Evolutionary conservation across 2,329 filamentous ascomycete genomes (phyloP).

Genomic region (Ceratocystis albifundus): DNA sequence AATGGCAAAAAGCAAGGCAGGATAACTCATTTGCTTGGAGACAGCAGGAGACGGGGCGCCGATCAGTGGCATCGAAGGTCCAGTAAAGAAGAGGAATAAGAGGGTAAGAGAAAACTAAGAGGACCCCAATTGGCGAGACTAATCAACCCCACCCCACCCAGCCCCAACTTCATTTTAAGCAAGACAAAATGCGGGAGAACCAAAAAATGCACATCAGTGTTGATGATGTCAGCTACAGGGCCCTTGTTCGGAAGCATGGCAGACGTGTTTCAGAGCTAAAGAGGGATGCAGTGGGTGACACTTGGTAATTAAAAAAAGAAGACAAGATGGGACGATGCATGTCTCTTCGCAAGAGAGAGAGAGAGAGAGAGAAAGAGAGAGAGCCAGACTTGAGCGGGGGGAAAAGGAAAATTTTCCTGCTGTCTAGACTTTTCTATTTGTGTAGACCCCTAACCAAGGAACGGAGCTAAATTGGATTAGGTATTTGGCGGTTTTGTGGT

Average conservation of each 20-base stretch:
- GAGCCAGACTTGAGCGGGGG: not conserved
- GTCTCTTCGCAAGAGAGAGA: not conserved
- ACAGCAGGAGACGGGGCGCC: not conserved
- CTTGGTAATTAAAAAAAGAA: conserved; percentile 8
- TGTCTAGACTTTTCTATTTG: not conserved
- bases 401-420: too few relatives aligned
- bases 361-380: not conserved
- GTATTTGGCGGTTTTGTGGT: not conserved
- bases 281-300: conserved; percentile 5
- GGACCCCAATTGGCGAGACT: not conserved
- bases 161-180: not conserved
- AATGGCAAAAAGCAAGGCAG: not conserved
- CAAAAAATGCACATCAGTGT: not conserved
- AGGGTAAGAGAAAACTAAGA: not conserved
- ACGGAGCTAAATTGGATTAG: too few relatives aligned
- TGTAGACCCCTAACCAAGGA: not conserved
- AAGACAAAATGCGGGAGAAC: not conserved
- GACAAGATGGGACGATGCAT: conserved; percentile 8
- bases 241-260: conserved; percentile 3
- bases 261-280: conserved; percentile 10
- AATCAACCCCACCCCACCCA: not conserved
- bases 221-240: conserved; percentile 9
- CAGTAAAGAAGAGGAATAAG: not conserved
- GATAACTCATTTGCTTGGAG: not conserved
- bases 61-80: not conserved